Base-by-base conservation (phyloP, 306 rosid species). In the Castanea sativa region DNA sequence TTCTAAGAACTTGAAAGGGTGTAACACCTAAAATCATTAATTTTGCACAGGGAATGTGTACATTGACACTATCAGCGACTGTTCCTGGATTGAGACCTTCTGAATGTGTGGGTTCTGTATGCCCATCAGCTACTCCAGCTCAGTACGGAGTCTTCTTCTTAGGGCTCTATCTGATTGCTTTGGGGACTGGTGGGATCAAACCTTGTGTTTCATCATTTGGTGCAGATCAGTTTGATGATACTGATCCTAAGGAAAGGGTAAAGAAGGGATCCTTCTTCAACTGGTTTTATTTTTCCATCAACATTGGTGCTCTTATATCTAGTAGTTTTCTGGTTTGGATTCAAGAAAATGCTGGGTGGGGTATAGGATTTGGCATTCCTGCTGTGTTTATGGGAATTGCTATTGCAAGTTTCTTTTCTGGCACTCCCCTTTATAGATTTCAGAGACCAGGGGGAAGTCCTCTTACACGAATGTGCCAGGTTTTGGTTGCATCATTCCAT, bases 381-480 rank as follows among this genome's bases (percentile, higher is more conserved):
- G 91, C 99, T 55, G 18, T 93, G 76, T 91, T 89, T 75, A 93
- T 96, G 99, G 94, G 82, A 9, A 27, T 91, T 67, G 97, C 99
- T 63, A 96, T 96, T 32, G 78, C 80, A 73, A 93, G 98, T 76
- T 96, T 96, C 90, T 85, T 96, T 81, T 38, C 88, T 2, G 99
- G 99, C 69, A 93, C 98, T 72, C 82, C 91, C 69, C 91, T 93
- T 57, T 96, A 93, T 78, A 90, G 97, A 86, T 96, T 96, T 87
- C 99, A 96, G 86, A 93, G 84, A 76, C 99, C 99, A 2, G 98
- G 99, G 41, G 99, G 99, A 38, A 91, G 98, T 84, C 99, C 99
- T 63, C 3, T 96, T 57, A 93, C 97, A 30, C 88, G 99, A 87
- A 91, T 96, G 93, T 91, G 96, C 87, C 99, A 96, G 84, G 99